A percentile compares a stretch with the other conserved stretches of the same genome.
Evolutionary conservation across 1,284 basidiomycete genomes (phyloP).

Genomic region (Coniferiporia weirii): DNA sequence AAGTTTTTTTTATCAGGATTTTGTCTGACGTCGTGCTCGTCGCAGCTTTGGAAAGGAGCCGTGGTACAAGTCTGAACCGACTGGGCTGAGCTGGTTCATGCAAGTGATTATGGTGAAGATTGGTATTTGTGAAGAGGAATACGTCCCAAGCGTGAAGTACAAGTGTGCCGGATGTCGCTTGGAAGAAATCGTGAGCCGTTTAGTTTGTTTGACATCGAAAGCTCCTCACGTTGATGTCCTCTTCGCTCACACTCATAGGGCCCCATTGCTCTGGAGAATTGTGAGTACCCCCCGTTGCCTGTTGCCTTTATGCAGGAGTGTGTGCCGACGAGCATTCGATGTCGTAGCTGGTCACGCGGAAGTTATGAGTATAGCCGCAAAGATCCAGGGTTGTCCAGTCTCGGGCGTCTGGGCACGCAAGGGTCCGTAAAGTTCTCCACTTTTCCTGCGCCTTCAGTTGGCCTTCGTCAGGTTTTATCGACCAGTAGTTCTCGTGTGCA

Average conservation of each 20-base stretch:
- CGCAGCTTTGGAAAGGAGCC: constrained; percentile 32
- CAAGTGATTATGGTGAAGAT: constrained; percentile 27
- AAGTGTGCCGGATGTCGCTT: constrained; percentile 36
- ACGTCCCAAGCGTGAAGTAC: constrained; percentile 33
- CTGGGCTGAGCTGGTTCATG: constrained; percentile 14
- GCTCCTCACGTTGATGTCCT: not conserved
- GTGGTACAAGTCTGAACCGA: constrained; percentile 39
- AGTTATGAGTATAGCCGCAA: constrained; percentile 33
- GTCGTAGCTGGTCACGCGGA: constrained; percentile 37
- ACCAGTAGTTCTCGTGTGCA: too few relatives aligned
- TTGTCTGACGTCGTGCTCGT: not conserved
- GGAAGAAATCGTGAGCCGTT: constrained; percentile 34
- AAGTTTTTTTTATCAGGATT: not conserved
- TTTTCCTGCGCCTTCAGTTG: not conserved
- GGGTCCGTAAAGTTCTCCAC: constrained; percentile 3
- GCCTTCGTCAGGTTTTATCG: not conserved
- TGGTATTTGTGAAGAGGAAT: constrained; percentile 29
- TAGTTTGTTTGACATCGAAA: not conserved
- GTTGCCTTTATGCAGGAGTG: not conserved
- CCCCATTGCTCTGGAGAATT: constrained; percentile 5
- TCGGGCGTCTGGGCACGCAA: constrained; percentile 27
- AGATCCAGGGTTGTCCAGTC: constrained; percentile 36
- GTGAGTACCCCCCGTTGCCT: not conserved
- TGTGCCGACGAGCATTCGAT: constrained; percentile 27
- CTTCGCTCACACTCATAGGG: not conserved